These are phyloP conservation scores for Pleurotus eryngii DNA, from an alignment of 768 basidiomycete genomes.

Conservation along the genomic window DNA sequence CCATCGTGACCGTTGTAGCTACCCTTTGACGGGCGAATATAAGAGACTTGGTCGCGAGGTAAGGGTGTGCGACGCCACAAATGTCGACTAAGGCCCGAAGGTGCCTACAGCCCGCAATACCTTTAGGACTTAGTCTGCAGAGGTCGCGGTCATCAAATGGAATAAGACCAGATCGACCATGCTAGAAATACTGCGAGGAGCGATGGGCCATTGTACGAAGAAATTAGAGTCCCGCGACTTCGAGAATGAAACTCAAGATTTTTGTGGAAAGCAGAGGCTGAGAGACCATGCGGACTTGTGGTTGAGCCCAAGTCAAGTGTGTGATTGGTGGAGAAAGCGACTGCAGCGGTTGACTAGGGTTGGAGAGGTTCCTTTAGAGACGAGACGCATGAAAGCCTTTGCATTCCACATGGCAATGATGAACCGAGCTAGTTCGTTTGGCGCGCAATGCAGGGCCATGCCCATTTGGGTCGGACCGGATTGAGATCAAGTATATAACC, in stretches of 20 bases:
- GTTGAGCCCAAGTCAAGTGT: slow-evolving; percentile 2
- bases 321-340: slow-evolving; percentile 4
- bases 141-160: neutral
- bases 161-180: slow-evolving; percentile 4
- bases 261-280: neutral
- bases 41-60: neutral
- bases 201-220: neutral
- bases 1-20: neutral
- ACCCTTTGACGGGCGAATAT: neutral
- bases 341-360: slow-evolving; percentile 1
- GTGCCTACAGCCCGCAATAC: neutral
- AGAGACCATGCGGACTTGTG: slow-evolving; percentile 5
- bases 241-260: slow-evolving; percentile 7
- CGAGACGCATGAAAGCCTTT: neutral
- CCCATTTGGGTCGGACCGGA: neutral
- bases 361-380: slow-evolving; percentile 1
- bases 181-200: neutral
- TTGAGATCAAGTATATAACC: slow-evolving; percentile 7
- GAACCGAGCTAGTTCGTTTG: slow-evolving; percentile 1
- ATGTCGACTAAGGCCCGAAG: slow-evolving; percentile 5
- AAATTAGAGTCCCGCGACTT: neutral
- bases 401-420: neutral
- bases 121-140: neutral
- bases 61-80: slow-evolving; percentile 3
- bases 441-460: neutral